Conservation (phyloP, 495 filamentous ascomycete species). For the Penicillium cinerascens region DNA sequence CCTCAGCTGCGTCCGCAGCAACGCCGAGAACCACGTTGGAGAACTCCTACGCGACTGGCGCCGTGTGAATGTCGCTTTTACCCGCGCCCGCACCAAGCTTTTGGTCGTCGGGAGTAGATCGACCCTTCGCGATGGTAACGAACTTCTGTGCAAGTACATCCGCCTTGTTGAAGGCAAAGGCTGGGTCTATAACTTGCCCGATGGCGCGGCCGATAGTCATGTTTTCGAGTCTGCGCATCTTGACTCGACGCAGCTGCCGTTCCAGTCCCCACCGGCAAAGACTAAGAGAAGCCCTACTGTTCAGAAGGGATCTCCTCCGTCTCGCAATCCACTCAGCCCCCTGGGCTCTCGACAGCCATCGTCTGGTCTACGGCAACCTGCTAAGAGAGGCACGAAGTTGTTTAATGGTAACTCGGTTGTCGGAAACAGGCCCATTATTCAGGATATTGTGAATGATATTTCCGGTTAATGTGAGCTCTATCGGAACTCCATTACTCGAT, state of each 20-base stretch:
- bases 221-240: constrained; percentile 46
- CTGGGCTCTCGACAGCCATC: constrained; percentile 24
- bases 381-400: constrained; percentile 38
- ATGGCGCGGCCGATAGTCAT: constrained; percentile 63
- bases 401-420: constrained; percentile 34
- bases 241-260: constrained; percentile 18
- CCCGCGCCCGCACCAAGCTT: constrained; percentile 83
- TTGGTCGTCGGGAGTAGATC: constrained; percentile 76
- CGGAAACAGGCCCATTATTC: constrained; percentile 47
- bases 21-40: constrained; percentile 73
- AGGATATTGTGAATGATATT: constrained; percentile 53
- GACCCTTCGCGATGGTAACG: constrained; percentile 69
- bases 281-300: constrained; percentile 15
- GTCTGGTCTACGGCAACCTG: constrained; percentile 29
- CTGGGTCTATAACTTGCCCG: constrained; percentile 73
- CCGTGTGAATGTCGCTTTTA: constrained; percentile 92
- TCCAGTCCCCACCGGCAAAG: constrained; percentile 15
- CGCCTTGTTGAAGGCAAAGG: constrained; percentile 63
- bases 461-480: constrained; percentile 21
- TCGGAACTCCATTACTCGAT: background rate
- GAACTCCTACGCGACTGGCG: constrained; percentile 90
- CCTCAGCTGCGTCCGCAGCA: constrained; percentile 80
- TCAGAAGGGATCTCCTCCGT: constrained; percentile 9
- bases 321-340: constrained; percentile 37
- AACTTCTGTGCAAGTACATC: constrained; percentile 74